A percentile compares a stretch with the other conserved stretches of the same genome.
phyloP scores from a whole-genome alignment of 495 filamentous ascomycete genomes.

The Tirmania nivea region DNA sequence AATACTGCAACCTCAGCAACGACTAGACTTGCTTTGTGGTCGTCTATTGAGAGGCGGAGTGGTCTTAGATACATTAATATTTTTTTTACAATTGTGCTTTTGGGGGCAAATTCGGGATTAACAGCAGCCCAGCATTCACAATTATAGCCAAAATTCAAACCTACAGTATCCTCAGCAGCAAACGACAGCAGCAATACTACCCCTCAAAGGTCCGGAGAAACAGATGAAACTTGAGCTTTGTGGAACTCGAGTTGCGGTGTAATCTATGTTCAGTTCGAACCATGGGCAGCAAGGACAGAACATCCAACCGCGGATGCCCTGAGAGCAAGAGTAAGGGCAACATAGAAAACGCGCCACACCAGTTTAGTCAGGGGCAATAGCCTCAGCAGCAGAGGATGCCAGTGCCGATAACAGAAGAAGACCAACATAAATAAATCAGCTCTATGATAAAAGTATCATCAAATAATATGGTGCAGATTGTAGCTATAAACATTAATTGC shows the following conservation, averaged over 20 bases:
- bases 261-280: not conserved
- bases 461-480: not conserved
- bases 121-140: too few species aligned
- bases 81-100: too few species aligned
- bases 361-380: constrained; percentile 3
- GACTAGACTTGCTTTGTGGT: too few species aligned
- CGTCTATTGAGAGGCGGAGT: too few species aligned
- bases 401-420: not conserved
- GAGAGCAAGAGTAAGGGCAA: constrained; percentile 4
- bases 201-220: not conserved
- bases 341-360: constrained; percentile 1
- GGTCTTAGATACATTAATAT: too few species aligned
- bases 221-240: not conserved
- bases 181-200: too few species aligned
- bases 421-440: not conserved
- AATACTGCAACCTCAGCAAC: too few species aligned
- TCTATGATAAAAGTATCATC: not conserved
- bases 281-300: constrained; percentile 3
- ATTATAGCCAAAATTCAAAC: too few species aligned
- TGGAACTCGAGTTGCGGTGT: not conserved
- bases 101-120: too few species aligned
- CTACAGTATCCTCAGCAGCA: too few species aligned
- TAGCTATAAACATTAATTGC: too few species aligned
- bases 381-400: constrained; percentile 11
- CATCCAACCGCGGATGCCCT: constrained; percentile 5